phyloP scores from a whole-genome alignment of 192 early-diverging fungal species.

The Globomyces pollinis-pini region DNA sequence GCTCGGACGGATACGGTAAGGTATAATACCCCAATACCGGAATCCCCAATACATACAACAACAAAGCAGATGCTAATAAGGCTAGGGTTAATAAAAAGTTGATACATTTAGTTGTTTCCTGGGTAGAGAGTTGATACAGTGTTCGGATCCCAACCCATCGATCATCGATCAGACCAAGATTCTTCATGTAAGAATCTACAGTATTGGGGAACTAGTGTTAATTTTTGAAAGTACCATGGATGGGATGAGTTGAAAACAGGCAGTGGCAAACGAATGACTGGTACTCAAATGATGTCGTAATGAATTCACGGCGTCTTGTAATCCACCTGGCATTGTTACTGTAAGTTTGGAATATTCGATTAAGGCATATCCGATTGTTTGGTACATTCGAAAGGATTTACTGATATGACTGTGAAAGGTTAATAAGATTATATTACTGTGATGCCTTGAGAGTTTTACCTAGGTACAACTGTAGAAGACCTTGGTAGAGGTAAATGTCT shows the following conservation, averaged over 20 bases:
- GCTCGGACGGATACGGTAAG: not conserved
- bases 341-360: not conserved
- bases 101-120: not conserved
- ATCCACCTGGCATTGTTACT: not conserved
- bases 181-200: constrained; percentile 2
- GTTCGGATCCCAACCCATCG: not conserved
- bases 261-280: not conserved
- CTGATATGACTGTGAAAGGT: not conserved
- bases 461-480: not conserved
- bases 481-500: constrained; percentile 4
- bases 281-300: not conserved
- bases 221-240: not conserved
- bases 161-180: not conserved
- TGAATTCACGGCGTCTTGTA: not conserved
- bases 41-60: not conserved
- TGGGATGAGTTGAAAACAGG: not conserved
- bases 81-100: not conserved
- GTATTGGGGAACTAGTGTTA: not conserved
- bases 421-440: not conserved
- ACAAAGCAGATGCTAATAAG: not conserved
- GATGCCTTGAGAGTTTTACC: not conserved
- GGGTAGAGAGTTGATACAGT: not conserved
- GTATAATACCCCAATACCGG: not conserved
- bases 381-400: not conserved
- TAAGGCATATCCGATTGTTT: not conserved